Base-by-base conservation (phyloP, 768 basidiomycete genomes). In the Sarcodon sp. region DNA sequence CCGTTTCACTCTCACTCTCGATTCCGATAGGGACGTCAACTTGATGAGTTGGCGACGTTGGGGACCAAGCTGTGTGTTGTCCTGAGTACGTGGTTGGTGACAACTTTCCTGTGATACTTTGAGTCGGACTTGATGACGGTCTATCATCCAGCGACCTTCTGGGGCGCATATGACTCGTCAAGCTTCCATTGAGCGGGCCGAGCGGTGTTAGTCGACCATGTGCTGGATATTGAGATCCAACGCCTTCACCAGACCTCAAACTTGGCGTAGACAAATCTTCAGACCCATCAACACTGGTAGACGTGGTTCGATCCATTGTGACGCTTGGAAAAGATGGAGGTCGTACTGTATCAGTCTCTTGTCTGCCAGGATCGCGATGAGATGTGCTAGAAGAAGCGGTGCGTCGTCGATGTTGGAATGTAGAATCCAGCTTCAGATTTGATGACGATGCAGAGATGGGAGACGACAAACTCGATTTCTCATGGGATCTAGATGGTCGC, bases 1-100 rank as follows among this genome's bases (percentile, higher is more conserved):
- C 84, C 0, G 78, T 80, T 52, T 87, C 84, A 3, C 80, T 82
- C 11, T 77, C 83, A 55, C 82, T 85, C 64, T 86, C 85, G 13
- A 87, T 69, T 10, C 76, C 69, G 45, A 74, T 78, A 48, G 84
- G 86, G 8, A 87, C 83, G 57, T 87, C 84, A 0, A 74, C 76
- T 34, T 65, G 70, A 56, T 80, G 77, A 3, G 75, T 69, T 4
- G 83, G 82, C 0, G 81, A 82, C 3, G 69, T 66, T 11, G 81
- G 76, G n/a, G 56, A 47, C 67, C 15, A 32, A 10, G 33, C 44
- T 6, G 18, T 33, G 13, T 8, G 1, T 15, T 45, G 38, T 21
- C 39, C 18, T 10, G 34, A 38, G 37, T 38, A 13, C 27, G 44
- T n/a, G 44, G n/a, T 45, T 21, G 44, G 44, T 34, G 39, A 41